Evolutionary conservation across 768 basidiomycete genomes (phyloP).

Genomic region (Agrocybe chaxingu): DNA sequence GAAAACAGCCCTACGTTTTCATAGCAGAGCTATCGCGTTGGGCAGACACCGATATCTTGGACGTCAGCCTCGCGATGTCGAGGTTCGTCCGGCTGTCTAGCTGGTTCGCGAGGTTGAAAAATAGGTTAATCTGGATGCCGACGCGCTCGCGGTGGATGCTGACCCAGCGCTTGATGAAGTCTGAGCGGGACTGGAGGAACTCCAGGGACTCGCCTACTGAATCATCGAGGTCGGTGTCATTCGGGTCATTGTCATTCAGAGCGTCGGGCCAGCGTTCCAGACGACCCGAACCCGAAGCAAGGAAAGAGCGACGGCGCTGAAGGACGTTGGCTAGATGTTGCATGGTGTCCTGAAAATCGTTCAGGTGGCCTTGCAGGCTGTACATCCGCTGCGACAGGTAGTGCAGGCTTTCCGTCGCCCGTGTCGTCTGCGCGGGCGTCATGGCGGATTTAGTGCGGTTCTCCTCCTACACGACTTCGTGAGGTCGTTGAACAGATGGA

Average conservation of each 20-base stretch:
- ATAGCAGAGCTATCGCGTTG: constrained; percentile 3
- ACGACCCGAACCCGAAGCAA: not conserved
- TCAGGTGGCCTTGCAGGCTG: constrained; percentile 9
- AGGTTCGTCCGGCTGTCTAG: not conserved
- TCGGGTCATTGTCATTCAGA: too few species aligned
- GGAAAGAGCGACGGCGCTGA: too few species aligned
- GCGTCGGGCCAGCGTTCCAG: too few species aligned
- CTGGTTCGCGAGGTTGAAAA: not conserved
- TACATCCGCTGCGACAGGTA: constrained; percentile 8
- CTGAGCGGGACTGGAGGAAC: not conserved
- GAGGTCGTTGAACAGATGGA: not conserved
- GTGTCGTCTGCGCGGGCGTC: not conserved
- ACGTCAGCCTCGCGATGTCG: constrained; percentile 1
- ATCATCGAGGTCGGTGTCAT: constrained; percentile 2
- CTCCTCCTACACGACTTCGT: not conserved
- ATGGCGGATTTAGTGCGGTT: not conserved
- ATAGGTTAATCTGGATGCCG: not conserved
- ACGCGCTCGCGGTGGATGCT: not conserved
- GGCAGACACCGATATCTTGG: not conserved
- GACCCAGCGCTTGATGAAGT: not conserved
- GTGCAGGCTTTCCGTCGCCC: constrained; percentile 8
- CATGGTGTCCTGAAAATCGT: too few species aligned
- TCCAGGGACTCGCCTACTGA: constrained; percentile 1
- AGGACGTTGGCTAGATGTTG: too few species aligned
- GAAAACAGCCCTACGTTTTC: not conserved